Evolutionary conservation across 345 rosid species (phyloP), one percentile per base, ranked within the genome.

Genomic region (Sonneratia alba): DNA sequence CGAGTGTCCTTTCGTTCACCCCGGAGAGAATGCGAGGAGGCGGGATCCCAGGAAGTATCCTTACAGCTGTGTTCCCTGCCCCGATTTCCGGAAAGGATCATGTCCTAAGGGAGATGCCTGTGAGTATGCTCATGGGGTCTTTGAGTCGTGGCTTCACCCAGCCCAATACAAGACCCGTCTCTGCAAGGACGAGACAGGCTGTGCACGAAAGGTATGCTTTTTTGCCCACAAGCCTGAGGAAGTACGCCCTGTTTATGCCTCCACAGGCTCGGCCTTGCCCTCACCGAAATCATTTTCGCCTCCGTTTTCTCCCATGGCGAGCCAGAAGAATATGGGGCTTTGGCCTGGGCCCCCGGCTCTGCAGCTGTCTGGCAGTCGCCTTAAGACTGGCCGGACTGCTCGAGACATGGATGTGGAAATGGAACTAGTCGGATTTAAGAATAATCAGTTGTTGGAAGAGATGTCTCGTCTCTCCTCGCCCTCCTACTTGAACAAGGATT

Each of bases 61-160:
- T 43, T 95, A 95, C 78, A 91, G 90, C 71, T 91, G 99, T 67
- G 99, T 95, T 49, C 97, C 99, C 3, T 95, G 99, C 79, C 99
- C 97, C 2, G 99, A 95, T 78, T 95, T 95, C 59, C 93, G 98
- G 68, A 95, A 90, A 82, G 97, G 99, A 1, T 73, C 98, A 10
- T 95, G 99, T 77, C 90, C 87, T 11, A 95, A 85, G 81, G 97
- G 82, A 14, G 99, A 95, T 82, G 73, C 87, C 12, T 95, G 99
- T 32, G 99, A 95, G 74, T 95, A 92, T 70, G 97, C 98, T 0
- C 99, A 95, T 37, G 99, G 99, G 66, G 92, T 95, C 48, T 95
- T 92, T 45, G 99, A 95, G 85, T 90, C 96, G 22, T 95, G 99
- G 99, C 87, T 95, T 24, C 99, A 95, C 74, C 99, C 99, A n/a